Conservation (phyloP, 208 protist genomes). For the Leishmania braziliensis region DNA sequence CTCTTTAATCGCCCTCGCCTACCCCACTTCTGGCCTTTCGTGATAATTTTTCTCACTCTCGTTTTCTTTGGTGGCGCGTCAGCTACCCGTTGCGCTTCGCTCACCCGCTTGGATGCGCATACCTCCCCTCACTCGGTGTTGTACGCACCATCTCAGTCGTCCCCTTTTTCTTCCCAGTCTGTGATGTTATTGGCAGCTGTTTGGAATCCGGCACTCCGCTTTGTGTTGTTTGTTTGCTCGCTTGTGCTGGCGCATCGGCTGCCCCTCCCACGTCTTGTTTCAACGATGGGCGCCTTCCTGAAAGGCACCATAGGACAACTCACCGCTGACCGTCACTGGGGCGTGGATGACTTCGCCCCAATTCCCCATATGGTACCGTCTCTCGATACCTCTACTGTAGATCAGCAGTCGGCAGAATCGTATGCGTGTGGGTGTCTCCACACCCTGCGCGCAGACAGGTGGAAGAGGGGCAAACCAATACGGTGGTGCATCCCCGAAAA, state of each 20-base stretch:
- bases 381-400: neutral
- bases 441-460: neutral
- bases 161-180: neutral
- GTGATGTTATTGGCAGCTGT: too few relatives aligned
- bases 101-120: neutral
- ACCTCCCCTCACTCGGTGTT: neutral
- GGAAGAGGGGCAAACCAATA: neutral
- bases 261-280: neutral
- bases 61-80: neutral
- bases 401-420: neutral
- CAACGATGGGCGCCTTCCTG: neutral
- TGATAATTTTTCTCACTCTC: neutral
- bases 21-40: neutral
- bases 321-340: neutral
- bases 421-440: neutral
- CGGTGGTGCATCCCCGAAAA: neutral
- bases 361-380: neutral
- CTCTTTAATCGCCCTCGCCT: neutral
- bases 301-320: neutral
- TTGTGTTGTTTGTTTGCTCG: neutral
- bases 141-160: neutral
- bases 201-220: neutral
- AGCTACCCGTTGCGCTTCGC: neutral
- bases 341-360: neutral
- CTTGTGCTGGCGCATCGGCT: neutral